Conservation (phyloP, 2,329 filamentous ascomycete species). For the Aplosporella prunicola region DNA sequence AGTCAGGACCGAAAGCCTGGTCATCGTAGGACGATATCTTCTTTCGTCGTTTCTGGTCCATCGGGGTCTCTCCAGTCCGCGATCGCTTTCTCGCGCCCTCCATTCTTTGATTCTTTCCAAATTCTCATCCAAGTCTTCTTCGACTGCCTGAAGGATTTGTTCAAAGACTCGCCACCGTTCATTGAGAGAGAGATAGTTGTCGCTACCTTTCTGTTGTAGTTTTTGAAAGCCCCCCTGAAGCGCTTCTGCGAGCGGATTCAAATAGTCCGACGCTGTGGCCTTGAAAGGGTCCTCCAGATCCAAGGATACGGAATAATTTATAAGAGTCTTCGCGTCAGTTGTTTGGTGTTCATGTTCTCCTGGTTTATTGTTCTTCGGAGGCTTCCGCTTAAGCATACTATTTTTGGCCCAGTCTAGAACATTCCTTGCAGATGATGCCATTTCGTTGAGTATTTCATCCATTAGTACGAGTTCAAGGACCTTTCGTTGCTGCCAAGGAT, state of each 20-base stretch:
- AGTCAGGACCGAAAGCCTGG: slow-evolving; percentile 10
- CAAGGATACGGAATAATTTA: too few species aligned
- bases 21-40: slow-evolving; percentile 19
- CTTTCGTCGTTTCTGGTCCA: slow-evolving; percentile 25
- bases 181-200: slow-evolving; percentile 1
- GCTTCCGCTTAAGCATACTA: too few species aligned
- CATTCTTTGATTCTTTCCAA: slow-evolving; percentile 17
- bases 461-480: slow-evolving; percentile 21
- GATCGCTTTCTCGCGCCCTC: slow-evolving; percentile 18
- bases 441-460: slow-evolving; percentile 14
- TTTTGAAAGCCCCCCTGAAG: slow-evolving; percentile 7
- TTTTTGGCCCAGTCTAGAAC: too few species aligned
- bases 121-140: slow-evolving; percentile 14
- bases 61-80: slow-evolving; percentile 18
- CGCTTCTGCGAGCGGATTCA: too few species aligned
- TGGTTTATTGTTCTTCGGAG: too few species aligned
- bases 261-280: too few species aligned
- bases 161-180: slow-evolving; percentile 14
- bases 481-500: slow-evolving; percentile 20
- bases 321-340: too few species aligned
- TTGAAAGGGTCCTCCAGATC: too few species aligned
- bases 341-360: too few species aligned
- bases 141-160: slow-evolving; percentile 14
- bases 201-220: background rate
- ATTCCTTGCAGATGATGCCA: background rate